Evolutionary conservation across 495 filamentous ascomycete species (phyloP).

Genomic region (Jackrogersella minutella): DNA sequence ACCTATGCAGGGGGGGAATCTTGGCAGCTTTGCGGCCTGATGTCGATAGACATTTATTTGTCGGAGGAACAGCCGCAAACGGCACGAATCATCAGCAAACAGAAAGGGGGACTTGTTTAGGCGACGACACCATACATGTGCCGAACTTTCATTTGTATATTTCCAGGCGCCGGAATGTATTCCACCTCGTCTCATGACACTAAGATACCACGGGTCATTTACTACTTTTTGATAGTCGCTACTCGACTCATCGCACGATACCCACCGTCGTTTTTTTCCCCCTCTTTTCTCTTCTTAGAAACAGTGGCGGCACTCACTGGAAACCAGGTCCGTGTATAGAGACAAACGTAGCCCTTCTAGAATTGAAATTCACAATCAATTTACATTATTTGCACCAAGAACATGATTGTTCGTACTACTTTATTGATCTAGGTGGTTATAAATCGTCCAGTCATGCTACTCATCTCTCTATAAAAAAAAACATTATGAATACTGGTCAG

Average conservation of each 20-base stretch:
- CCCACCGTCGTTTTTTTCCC: not conserved
- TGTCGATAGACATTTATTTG: not conserved
- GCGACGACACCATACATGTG: conserved; percentile 16
- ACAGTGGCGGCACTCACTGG: not conserved
- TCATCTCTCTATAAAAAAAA: not conserved
- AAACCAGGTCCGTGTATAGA: conserved; percentile 14
- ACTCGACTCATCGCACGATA: not conserved
- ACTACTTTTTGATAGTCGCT: conserved; percentile 25
- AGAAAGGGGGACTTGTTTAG: conserved; percentile 1
- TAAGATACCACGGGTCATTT: conserved; percentile 15
- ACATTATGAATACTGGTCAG: not conserved
- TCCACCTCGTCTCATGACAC: conserved; percentile 22
- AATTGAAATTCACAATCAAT: conserved; percentile 12
- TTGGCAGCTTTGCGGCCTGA: not conserved
- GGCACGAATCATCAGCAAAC: not conserved
- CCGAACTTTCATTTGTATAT: conserved; percentile 23
- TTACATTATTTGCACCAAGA: not conserved
- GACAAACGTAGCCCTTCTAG: conserved; percentile 3
- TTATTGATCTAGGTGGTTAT: not conserved
- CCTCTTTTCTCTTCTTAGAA: not conserved
- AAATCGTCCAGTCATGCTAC: not conserved
- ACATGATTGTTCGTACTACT: not conserved
- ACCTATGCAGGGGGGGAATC: not conserved
- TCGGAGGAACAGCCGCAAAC: not conserved
- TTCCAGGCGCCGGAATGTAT: conserved; percentile 32